Evolutionary conservation across 345 rosid species (phyloP).

Genomic region (Citrus reticulata): DNA sequence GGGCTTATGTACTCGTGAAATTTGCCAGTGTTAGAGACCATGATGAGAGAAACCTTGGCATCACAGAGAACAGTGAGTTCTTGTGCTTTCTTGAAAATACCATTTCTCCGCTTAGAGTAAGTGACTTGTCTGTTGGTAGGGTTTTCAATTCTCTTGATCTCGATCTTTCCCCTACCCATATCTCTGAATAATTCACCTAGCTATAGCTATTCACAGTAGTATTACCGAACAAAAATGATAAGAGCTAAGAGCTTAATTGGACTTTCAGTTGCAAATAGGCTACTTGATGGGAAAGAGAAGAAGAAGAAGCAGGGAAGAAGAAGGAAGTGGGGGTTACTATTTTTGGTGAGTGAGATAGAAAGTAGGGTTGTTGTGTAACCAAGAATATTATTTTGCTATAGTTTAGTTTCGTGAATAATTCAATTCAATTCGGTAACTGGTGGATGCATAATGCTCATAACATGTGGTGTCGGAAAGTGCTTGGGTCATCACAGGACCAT

Average conservation of each 20-base stretch:
- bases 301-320: background rate
- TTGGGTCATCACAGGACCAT: background rate
- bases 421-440: background rate
- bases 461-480: slow-evolving; percentile 7
- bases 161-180: slow-evolving; percentile 65
- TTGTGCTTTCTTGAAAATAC: slow-evolving; percentile 62
- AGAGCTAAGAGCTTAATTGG: background rate
- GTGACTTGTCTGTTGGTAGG: slow-evolving; percentile 60
- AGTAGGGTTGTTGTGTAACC: slow-evolving; percentile 30
- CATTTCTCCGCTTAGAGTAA: slow-evolving; percentile 56
- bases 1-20: slow-evolving; percentile 50
- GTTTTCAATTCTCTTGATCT: slow-evolving; percentile 65
- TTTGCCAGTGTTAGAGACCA: slow-evolving; percentile 47
- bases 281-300: slow-evolving; percentile 2
- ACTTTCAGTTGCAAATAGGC: too few species aligned
- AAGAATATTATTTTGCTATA: slow-evolving; percentile 5
- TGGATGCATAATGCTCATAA: background rate
- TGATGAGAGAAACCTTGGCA: slow-evolving; percentile 59
- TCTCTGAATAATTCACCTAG: background rate
- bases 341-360: slow-evolving; percentile 13
- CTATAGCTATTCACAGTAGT: background rate
- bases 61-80: slow-evolving; percentile 70
- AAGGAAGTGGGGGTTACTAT: slow-evolving; percentile 16
- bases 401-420: background rate
- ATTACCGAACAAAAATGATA: background rate